Evolutionary conservation across 805 yeast species (phyloP).

Genomic region (Kazachstania viticola): DNA sequence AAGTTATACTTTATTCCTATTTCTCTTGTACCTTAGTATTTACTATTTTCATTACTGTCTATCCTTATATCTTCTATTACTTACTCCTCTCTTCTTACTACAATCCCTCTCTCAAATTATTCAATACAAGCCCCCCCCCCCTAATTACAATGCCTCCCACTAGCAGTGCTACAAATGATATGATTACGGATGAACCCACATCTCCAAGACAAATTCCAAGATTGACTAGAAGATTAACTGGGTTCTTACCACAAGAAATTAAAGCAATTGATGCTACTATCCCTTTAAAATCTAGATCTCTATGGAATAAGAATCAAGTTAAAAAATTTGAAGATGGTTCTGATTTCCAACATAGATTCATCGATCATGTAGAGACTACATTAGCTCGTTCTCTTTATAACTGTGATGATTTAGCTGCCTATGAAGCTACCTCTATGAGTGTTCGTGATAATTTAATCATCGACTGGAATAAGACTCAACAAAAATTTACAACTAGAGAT

Average conservation of each 20-base stretch:
- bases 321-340: conserved; percentile 38
- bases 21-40: too few relatives aligned
- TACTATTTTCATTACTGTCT: too few relatives aligned
- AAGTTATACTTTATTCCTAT: too few relatives aligned
- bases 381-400: conserved; percentile 87
- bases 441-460: conserved; percentile 69
- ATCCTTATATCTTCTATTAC: too few relatives aligned
- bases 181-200: conserved; percentile 20
- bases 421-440: conserved; percentile 74
- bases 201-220: conserved; percentile 33
- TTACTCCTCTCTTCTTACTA: too few relatives aligned
- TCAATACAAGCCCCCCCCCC: too few relatives aligned
- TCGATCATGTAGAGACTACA: conserved; percentile 81
- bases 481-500: conserved; percentile 70
- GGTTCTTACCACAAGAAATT: conserved; percentile 84
- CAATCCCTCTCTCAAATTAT: too few relatives aligned
- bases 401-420: conserved; percentile 86
- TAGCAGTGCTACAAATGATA: conserved; percentile 17
- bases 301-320: conserved; percentile 65
- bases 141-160: conserved; percentile 11
- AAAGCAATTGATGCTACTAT: conserved; percentile 70
- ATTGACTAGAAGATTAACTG: conserved; percentile 66
- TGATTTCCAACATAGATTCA: conserved; percentile 56
- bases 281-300: conserved; percentile 63
- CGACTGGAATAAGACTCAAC: conserved; percentile 92